Base-by-base conservation (phyloP, 495 filamentous ascomycete genomes). In the Emericellopsis terricola region DNA sequence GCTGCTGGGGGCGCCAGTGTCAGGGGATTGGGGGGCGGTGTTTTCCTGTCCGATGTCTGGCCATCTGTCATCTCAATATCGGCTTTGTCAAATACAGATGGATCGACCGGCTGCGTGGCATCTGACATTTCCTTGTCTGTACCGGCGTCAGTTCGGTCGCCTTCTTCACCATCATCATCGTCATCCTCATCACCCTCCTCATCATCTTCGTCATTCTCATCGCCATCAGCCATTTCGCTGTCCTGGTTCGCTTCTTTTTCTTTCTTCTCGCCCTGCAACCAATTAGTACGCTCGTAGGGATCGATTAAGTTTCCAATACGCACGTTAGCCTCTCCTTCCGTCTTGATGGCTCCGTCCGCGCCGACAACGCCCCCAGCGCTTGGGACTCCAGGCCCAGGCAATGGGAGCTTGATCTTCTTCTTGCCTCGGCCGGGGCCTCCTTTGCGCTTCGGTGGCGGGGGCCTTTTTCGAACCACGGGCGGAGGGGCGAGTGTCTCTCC, bases 391-490 rank as follows among this genome's bases (percentile, higher is more conserved):
- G 38, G 51, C 18, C 45, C 43, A 27, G 54, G 68, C 53, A 63
- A 60, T 51, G 44, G 71, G 49, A 60, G 17, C 46, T 56, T 67
- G 51, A 71, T 76, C 64, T 76, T 67, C 53, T 73, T 77, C 64
- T 76, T 76, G 55, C 71, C 78, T 20, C 76, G 60, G 8, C 76
- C 76, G 30, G 73, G 69, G 3, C 74, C 74, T 16, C 69, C 59
- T 0, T 73, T 73, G 44, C 77, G 66, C 50, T 78, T 84, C 0
- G 77, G 75, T 6, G 80, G 78, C 13, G 83, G 81, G 1, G 72
- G 71, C 14, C 78, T 74, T 35, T 75, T 71, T 47, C 50, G 54
- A 5, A 46, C 47, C 19, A 58, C 53, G 9, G 46, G 29, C 35
- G 36, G 56, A 35, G 37, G 40, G 3, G 33, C 18, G 1, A 49